Evolutionary conservation across 1,284 basidiomycete genomes (phyloP), one percentile per base, ranked within the genome.

Genomic region (Boletus sp.): DNA sequence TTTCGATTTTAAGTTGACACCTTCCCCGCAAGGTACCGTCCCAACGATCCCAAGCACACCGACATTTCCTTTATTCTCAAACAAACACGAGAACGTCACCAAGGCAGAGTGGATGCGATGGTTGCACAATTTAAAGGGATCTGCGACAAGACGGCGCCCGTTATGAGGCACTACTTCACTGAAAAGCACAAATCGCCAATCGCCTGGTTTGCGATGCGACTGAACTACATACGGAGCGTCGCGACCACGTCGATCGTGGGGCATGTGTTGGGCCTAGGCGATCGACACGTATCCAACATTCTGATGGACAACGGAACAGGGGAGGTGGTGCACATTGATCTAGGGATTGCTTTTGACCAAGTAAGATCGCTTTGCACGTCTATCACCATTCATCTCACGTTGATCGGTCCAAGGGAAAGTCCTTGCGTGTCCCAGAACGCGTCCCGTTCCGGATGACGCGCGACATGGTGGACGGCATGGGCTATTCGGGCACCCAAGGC

Each of bases 311-410:
- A 81, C 49, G 68, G 68, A 29, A 85, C 80, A 10, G 95, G 95
- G 19, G 93, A 98, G 65, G 76, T 95, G 27, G 81, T 94, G 5
- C 91, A 97, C 65, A 99, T 99, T 46, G 95, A 99, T 69, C 78
- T 99, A 26, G 95, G 95, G 2, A 91, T 98, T 47, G 93, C 94
- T 0, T 99, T 99, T 67, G 96, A 97, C 57, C 91, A 93, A 73
- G 91, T 89, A 50, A 59, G 77, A 58, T 8, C 13, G 4, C 17
- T 17, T 13, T 19, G 3, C 17, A 9, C n/a, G 9, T 13, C 6
- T 20, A 23, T 20, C 8, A 20, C 16, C 4, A 6, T 14, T 1
- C 9, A 17, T 26, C 32, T 49, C 26, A 25, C 9, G 5, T 8
- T 4, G 1, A n/a, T 32, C 25, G 16, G 22, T 20, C 1, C 3